phyloP scores from a whole-genome alignment of 164 flowering plant species.

The Amborella trichopoda region DNA sequence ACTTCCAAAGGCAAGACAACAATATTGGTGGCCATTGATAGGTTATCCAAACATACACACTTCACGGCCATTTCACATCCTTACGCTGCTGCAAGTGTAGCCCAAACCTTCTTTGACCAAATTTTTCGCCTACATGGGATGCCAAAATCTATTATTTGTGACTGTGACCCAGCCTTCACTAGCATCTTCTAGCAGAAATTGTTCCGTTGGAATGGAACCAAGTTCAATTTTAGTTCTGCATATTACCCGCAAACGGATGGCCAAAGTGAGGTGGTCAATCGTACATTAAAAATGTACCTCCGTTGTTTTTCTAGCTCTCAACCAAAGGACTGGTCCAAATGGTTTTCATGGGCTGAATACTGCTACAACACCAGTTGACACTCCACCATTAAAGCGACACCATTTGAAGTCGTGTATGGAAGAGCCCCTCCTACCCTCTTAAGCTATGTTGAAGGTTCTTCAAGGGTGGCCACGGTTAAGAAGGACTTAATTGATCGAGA shows the following conservation, averaged over 20 bases:
- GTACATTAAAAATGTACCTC: not conserved
- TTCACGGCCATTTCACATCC: not conserved
- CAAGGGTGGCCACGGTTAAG: no score
- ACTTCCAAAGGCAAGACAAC: not conserved
- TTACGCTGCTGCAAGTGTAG: not conserved
- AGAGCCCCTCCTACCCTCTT: not conserved
- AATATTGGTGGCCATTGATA: not conserved
- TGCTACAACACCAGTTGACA: slow-evolving; percentile 1
- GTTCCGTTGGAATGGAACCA: not conserved
- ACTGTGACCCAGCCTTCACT: not conserved
- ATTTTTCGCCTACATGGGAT: not conserved
- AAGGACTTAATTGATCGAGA: no score
- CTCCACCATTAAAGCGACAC: not conserved
- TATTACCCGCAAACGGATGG: slow-evolving; percentile 6
- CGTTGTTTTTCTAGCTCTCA: not conserved
- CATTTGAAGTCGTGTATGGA: slow-evolving; percentile 5
- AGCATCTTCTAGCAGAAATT: not conserved
- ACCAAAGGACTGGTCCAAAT: slow-evolving; percentile 1
- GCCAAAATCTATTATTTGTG: not conserved
- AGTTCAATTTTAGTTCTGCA: not conserved
- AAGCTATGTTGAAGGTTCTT: no score
- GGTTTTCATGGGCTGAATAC: slow-evolving; percentile 2
- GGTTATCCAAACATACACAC: slow-evolving; percentile 1
- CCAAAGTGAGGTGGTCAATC: slow-evolving; percentile 3
- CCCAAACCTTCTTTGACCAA: not conserved